Conservation (phyloP, 2,329 filamentous ascomycete genomes). For the Paecilomyces niveus region DNA sequence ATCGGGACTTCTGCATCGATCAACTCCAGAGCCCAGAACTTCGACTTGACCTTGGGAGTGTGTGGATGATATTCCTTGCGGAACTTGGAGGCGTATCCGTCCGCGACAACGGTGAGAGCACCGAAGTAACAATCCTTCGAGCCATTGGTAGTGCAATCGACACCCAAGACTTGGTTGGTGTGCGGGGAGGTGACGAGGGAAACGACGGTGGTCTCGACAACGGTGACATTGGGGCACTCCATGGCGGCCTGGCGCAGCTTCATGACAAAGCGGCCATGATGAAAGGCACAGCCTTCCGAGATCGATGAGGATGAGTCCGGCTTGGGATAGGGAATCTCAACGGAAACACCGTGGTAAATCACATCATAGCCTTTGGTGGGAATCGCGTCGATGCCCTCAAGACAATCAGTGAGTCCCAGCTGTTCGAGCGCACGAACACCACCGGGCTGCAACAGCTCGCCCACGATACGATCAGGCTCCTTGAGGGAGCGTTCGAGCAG, state of each 20-base stretch:
- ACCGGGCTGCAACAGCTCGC: constrained; percentile 89
- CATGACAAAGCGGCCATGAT: constrained; percentile 89
- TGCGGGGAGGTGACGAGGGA: constrained; percentile 64
- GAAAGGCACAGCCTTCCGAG: constrained; percentile 74
- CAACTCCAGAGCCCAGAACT: constrained; percentile 90
- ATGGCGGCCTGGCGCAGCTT: constrained; percentile 70
- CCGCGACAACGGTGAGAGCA: constrained; percentile 77
- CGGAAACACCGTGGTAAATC: constrained; percentile 67
- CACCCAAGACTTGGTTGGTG: constrained; percentile 70
- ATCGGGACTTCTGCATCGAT: constrained; percentile 76
- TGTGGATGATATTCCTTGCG: constrained; percentile 67
- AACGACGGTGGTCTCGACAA: constrained; percentile 83
- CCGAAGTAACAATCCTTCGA: constrained; percentile 76
- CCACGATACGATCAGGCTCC: constrained; percentile 92
- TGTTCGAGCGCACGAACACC: constrained; percentile 74
- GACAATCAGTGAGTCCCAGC: constrained; percentile 71
- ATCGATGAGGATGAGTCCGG: constrained; percentile 40
- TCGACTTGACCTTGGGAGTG: constrained; percentile 65
- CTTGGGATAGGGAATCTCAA: constrained; percentile 71
- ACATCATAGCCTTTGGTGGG: constrained; percentile 81
- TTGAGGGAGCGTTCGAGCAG: constrained; percentile 83
- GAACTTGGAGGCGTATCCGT: constrained; percentile 90
- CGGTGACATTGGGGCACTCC: constrained; percentile 72
- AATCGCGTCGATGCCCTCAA: constrained; percentile 84
- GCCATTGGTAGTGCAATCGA: constrained; percentile 63